Conservation (phyloP, 139 green algal genomes). For the Chlamydomonas sphaeroides region DNA sequence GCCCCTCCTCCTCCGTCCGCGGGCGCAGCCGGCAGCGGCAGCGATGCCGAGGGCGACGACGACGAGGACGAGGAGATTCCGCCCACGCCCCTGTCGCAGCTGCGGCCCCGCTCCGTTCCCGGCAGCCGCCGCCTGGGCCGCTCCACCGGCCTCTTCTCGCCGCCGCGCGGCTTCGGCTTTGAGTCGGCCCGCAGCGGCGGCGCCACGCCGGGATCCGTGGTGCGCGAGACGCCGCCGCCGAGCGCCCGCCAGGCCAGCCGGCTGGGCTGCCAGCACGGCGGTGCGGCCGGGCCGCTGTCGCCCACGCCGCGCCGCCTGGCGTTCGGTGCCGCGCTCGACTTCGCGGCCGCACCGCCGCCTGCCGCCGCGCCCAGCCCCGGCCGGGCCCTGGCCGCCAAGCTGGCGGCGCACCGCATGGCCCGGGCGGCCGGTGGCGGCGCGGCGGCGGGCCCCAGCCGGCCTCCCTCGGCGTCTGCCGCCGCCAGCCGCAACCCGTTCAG, state of each 20-base stretch:
- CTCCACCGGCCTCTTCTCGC: neutral
- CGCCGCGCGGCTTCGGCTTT: neutral
- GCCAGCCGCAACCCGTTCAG: constrained; percentile 13
- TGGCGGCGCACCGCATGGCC: neutral
- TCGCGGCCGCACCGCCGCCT: too few relatives aligned
- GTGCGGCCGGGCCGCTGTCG: too few relatives aligned
- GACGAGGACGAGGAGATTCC: constrained; percentile 29
- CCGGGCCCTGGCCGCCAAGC: neutral
- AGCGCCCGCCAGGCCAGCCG: neutral
- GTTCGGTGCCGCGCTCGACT: too few relatives aligned
- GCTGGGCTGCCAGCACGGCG: too few relatives aligned
- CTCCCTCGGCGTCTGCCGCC: neutral
- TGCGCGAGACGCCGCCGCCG: too few relatives aligned
- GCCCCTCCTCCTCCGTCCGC: too few relatives aligned
- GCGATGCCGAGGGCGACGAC: neutral
- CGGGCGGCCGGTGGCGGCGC: neutral
- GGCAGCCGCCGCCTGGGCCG: too few relatives aligned
- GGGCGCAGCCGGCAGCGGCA: neutral
- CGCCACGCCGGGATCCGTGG: too few relatives aligned
- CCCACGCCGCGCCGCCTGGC: too few relatives aligned
- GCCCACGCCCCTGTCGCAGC: constrained; percentile 25
- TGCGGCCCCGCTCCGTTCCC: neutral
- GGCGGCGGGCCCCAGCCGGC: too few relatives aligned
- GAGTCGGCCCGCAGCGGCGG: too few relatives aligned
- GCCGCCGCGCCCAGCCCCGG: constrained; percentile 4